A percentile compares a stretch with the other conserved stretches of the same genome.
Conservation (phyloP, 441 rosid genomes). For the Euphorbia corollata region DNA sequence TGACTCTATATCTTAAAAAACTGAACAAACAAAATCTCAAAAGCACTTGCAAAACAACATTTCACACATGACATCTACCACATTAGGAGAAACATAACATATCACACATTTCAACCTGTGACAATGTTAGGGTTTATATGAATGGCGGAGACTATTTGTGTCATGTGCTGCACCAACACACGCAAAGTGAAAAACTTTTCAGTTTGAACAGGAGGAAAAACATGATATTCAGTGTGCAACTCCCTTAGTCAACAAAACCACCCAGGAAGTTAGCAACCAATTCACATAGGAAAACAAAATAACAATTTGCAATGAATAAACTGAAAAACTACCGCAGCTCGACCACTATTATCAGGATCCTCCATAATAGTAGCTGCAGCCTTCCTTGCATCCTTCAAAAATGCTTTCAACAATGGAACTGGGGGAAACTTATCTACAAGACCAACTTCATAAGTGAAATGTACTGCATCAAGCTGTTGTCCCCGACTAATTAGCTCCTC, state of each 20-base stretch:
- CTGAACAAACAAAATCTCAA: not conserved
- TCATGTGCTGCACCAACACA: not conserved
- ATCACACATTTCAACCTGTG: not conserved
- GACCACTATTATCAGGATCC: conserved; percentile 72
- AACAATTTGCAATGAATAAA: not conserved
- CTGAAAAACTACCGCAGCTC: conserved; percentile 52
- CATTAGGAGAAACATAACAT: not conserved
- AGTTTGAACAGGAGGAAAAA: not conserved
- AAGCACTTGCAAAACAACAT: not conserved
- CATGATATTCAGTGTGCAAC: conserved; percentile 5
- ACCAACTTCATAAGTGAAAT: conserved; percentile 85
- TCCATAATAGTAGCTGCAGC: conserved; percentile 72
- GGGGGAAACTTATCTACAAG: conserved; percentile 79
- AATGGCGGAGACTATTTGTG: not conserved
- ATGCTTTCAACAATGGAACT: conserved; percentile 75
- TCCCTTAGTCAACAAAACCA: not conserved
- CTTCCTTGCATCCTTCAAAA: conserved; percentile 81
- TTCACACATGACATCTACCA: not conserved
- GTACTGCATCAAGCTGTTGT: conserved; percentile 96
- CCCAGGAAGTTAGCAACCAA: not conserved
- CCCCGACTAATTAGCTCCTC: conserved; percentile 78
- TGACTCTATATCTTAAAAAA: not conserved
- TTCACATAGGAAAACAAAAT: conserved; percentile 1
- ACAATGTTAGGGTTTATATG: not conserved
- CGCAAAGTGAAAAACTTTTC: not conserved